phyloP scores from a whole-genome alignment of 192 early-diverging fungal species.

The Geranomyces variabilis region DNA sequence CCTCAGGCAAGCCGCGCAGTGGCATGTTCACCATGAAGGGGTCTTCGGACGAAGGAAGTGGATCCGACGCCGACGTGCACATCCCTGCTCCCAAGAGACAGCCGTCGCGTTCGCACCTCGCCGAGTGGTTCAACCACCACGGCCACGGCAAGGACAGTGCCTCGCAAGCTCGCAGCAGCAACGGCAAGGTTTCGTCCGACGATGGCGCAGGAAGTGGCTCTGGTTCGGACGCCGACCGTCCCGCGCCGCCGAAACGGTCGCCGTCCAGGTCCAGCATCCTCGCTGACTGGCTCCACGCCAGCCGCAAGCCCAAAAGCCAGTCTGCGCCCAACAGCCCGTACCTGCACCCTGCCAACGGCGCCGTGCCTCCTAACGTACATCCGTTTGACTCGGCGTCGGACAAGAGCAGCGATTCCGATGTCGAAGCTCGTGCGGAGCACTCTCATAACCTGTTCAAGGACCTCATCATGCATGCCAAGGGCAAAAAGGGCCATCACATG shows the following conservation, averaged over 20 bases:
- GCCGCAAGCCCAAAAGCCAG: constrained; percentile 18
- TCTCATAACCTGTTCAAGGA: constrained; percentile 45
- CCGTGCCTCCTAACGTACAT: background rate
- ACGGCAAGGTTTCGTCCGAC: constrained; percentile 8
- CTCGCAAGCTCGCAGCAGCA: background rate
- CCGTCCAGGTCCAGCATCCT: constrained; percentile 22
- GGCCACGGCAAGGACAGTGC: background rate
- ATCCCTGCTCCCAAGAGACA: constrained; percentile 1
- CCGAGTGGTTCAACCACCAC: constrained; percentile 14
- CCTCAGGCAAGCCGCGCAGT: background rate
- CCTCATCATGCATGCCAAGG: constrained; percentile 34
- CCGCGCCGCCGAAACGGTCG: constrained; percentile 19
- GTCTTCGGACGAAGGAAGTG: constrained; percentile 18
- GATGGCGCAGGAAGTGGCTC: constrained; percentile 1
- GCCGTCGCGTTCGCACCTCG: background rate
- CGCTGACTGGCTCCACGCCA: constrained; percentile 23
- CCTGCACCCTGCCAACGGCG: background rate
- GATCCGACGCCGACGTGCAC: constrained; percentile 18
- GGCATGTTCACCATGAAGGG: background rate
- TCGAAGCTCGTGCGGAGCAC: constrained; percentile 26
- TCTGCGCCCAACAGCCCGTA: constrained; percentile 16
- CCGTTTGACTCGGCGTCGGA: constrained; percentile 1
- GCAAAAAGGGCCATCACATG: constrained; percentile 3
- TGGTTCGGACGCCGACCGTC: background rate
- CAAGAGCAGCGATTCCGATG: constrained; percentile 37